Conservation (phyloP, 148 eudicot species). For the Vaccinium darrowii region DNA sequence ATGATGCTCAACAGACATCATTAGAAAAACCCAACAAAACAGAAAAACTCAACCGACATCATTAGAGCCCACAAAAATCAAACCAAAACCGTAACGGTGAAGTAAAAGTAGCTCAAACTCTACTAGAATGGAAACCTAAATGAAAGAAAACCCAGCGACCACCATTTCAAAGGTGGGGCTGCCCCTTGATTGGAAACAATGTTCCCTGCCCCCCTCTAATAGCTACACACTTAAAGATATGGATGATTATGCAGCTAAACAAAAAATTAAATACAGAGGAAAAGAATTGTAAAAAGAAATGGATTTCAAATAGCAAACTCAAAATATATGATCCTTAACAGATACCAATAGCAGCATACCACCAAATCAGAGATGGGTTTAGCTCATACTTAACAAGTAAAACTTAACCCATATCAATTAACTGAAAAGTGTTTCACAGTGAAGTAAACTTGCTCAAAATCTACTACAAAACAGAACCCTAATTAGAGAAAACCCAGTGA, state of each 20-base stretch:
- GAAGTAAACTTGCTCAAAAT: neutral
- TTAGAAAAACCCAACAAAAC: too few species aligned
- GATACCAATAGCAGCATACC: constrained; percentile 15
- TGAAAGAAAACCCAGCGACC: neutral
- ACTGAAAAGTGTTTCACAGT: constrained; percentile 20
- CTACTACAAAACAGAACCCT: constrained; percentile 12
- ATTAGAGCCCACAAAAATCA: too few species aligned
- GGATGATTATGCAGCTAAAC: neutral
- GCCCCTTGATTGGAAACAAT: neutral
- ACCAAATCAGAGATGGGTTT: neutral
- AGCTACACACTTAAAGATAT: neutral
- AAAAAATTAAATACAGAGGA: neutral
- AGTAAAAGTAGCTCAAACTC: neutral
- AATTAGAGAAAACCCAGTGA: constrained; percentile 15
- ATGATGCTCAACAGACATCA: too few species aligned
- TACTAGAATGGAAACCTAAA: neutral
- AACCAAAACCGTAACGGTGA: too few species aligned
- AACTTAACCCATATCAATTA: neutral
- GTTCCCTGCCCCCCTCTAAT: neutral
- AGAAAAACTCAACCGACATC: too few species aligned
- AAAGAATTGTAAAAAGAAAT: neutral
- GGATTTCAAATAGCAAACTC: constrained; percentile 12
- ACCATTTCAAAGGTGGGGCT: neutral
- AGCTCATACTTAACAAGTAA: neutral
- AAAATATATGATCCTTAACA: neutral